Evolutionary conservation across 2,329 filamentous ascomycete species (phyloP).

Genomic region (Grosmannia clavigera): DNA sequence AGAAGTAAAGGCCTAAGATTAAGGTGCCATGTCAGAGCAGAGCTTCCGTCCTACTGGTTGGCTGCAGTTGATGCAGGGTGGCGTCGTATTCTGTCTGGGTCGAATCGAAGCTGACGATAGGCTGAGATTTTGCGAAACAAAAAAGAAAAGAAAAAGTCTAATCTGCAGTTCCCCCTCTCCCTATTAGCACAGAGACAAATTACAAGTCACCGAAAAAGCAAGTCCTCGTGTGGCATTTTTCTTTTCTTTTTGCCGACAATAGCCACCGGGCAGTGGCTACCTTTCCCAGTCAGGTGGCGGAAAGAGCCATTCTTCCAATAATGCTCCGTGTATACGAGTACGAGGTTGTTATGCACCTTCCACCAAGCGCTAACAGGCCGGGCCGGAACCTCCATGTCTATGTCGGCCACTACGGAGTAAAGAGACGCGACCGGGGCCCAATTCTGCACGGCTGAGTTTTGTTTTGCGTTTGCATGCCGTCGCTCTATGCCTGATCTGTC

Average conservation of each 20-base stretch:
- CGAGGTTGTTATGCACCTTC: not conserved
- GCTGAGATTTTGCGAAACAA: not conserved
- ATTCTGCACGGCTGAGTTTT: not conserved
- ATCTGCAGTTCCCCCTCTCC: not conserved
- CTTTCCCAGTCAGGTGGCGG: too few species aligned
- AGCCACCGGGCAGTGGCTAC: not conserved
- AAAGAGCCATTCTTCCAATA: not conserved
- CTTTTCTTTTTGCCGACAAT: not conserved
- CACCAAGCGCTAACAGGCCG: not conserved
- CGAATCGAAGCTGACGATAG: not conserved
- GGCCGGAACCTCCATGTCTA: not conserved
- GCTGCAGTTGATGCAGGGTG: not conserved
- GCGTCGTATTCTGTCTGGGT: not conserved
- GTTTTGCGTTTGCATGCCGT: not conserved
- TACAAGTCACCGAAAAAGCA: not conserved
- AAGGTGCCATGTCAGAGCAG: slow-evolving; percentile 1
- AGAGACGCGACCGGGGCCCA: not conserved
- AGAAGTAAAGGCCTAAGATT: not conserved
- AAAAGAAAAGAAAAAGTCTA: not conserved
- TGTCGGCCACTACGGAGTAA: not conserved
- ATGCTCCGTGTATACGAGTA: not conserved
- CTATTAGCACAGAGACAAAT: not conserved
- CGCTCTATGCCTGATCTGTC: not conserved
- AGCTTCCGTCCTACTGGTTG: not conserved
- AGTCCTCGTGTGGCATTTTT: too few species aligned